A percentile compares a stretch with the other conserved stretches of the same genome.
phyloP scores from a whole-genome alignment of 2,329 filamentous ascomycete genomes.

The Epichloe bromicola region DNA sequence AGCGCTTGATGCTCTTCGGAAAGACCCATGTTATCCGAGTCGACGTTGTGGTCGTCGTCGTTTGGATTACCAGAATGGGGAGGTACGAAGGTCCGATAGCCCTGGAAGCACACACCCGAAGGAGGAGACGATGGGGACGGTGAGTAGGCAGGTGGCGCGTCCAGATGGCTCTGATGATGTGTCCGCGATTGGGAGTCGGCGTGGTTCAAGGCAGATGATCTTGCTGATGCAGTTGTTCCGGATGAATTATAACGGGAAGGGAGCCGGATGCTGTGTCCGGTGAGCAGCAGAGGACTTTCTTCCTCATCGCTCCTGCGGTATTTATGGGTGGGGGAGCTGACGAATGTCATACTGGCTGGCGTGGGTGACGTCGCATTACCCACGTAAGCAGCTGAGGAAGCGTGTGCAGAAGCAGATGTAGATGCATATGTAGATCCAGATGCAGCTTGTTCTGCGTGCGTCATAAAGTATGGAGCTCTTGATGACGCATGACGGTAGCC shows the following conservation, averaged over 20 bases:
- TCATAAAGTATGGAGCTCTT: conserved; percentile 5
- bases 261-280: conserved; percentile 3
- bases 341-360: conserved; percentile 3
- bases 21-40: conserved; percentile 25
- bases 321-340: conserved; percentile 7
- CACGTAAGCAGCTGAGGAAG: conserved; percentile 1
- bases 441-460: background rate
- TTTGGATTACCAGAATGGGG: background rate
- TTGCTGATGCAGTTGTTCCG: background rate
- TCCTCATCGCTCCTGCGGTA: conserved; percentile 15
- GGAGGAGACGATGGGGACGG: conserved; percentile 26
- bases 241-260: background rate
- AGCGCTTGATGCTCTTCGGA: conserved; percentile 30
- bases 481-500: conserved; percentile 7
- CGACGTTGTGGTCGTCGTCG: conserved; percentile 2
- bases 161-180: conserved; percentile 14
- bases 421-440: background rate
- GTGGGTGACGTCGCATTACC: background rate
- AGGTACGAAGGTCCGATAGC: conserved; percentile 32
- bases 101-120: conserved; percentile 9
- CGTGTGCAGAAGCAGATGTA: conserved; percentile 4
- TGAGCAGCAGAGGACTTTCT: conserved; percentile 3
- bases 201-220: background rate
- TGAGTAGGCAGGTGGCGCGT: conserved; percentile 39
- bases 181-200: background rate